Evolutionary conservation across 768 basidiomycete genomes (phyloP).

Genomic region (Leccinum disarticulatum): DNA sequence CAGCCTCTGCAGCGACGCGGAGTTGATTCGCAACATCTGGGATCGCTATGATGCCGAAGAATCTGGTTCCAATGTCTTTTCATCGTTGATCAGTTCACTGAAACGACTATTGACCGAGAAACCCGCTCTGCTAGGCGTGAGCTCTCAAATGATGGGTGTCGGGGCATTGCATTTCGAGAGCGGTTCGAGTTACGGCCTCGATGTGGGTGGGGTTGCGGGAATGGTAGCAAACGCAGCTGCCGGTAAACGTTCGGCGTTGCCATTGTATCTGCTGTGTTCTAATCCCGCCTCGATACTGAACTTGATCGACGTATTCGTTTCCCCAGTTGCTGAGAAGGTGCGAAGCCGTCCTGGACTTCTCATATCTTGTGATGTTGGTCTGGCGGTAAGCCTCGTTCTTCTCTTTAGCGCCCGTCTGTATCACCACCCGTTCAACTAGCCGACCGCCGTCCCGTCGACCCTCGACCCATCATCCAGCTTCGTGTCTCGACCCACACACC

Average conservation of each 20-base stretch:
- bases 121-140: constrained; percentile 77
- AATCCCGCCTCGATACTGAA: too few species aligned
- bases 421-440: constrained; percentile 43
- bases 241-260: too few species aligned
- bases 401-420: too few species aligned
- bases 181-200: constrained; percentile 47
- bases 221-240: constrained; percentile 83
- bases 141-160: constrained; percentile 78
- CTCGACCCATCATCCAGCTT: constrained; percentile 94
- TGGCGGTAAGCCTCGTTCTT: too few species aligned
- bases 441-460: constrained; percentile 95
- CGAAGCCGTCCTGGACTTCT: too few species aligned
- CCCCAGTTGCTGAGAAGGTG: too few species aligned
- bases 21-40: constrained; percentile 77
- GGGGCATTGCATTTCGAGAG: constrained; percentile 48
- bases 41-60: constrained; percentile 67
- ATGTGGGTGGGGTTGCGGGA: constrained; percentile 70
- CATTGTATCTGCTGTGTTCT: too few species aligned
- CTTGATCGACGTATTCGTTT: too few species aligned
- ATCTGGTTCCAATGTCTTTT: constrained; percentile 69
- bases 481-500: constrained; percentile 70
- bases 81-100: constrained; percentile 75
- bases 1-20: constrained; percentile 77
- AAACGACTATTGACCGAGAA: constrained; percentile 89
- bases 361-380: too few species aligned